These are phyloP conservation scores for Candida insectalens DNA, from an alignment of 805 yeast species.

Conservation along the genomic window DNA sequence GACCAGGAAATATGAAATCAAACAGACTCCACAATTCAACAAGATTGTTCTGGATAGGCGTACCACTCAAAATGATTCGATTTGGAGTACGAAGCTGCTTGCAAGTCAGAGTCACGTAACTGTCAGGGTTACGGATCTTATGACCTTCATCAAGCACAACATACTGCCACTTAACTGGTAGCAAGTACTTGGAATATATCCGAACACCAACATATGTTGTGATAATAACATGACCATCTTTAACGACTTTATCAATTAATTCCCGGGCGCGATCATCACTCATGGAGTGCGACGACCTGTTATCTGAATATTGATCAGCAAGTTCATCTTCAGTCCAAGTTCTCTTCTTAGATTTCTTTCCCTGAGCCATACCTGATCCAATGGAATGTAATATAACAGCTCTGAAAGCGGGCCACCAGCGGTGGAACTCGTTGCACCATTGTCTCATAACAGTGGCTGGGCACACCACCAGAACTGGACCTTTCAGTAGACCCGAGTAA, in stretches of 20 bases:
- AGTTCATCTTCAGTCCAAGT: slow-evolving; percentile 31
- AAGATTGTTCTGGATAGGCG: slow-evolving; percentile 92
- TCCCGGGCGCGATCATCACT: slow-evolving; percentile 23
- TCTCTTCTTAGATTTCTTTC: slow-evolving; percentile 11
- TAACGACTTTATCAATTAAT: slow-evolving; percentile 47
- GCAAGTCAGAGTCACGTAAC: slow-evolving; percentile 76
- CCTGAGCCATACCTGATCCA: slow-evolving; percentile 68
- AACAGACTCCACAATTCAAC: slow-evolving; percentile 91
- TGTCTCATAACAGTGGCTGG: slow-evolving; percentile 96
- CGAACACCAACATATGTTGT: slow-evolving; percentile 72
- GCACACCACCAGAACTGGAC: slow-evolving; percentile 81
- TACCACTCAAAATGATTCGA: slow-evolving; percentile 84
- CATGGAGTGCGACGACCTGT: slow-evolving; percentile 18
- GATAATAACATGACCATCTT: slow-evolving; percentile 72
- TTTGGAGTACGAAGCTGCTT: slow-evolving; percentile 80
- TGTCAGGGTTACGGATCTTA: slow-evolving; percentile 89
- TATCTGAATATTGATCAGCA: slow-evolving; percentile 29
- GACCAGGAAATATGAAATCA: slow-evolving; percentile 92
- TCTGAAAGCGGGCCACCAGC: slow-evolving; percentile 97
- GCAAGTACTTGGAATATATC: slow-evolving; percentile 42
- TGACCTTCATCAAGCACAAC: slow-evolving; percentile 94
- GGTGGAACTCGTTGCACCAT: slow-evolving; percentile 94
- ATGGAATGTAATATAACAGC: slow-evolving; percentile 83
- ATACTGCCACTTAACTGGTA: slow-evolving; percentile 80
- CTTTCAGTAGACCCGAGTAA: slow-evolving; percentile 61